These are phyloP conservation scores for Tagetes erecta DNA, from an alignment of 129 eudicot genomes.

Conservation along the genomic window DNA sequence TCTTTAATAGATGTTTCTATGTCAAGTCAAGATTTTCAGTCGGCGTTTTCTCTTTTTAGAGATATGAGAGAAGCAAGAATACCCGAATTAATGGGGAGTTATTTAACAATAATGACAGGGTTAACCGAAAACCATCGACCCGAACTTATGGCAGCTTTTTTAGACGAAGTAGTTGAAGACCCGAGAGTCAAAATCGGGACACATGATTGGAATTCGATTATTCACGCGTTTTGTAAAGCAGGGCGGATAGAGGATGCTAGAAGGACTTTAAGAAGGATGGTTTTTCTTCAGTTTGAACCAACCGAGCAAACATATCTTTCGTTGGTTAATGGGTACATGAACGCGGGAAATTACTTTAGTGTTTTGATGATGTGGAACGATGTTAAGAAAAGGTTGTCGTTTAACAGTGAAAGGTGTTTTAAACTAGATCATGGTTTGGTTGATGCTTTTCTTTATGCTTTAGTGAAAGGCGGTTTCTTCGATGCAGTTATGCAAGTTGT, in stretches of 20 bases:
- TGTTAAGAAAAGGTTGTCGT: slow-evolving; percentile 56
- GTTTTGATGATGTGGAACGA: slow-evolving; percentile 96
- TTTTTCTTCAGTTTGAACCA: slow-evolving; percentile 79
- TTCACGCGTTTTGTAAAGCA: slow-evolving; percentile 85
- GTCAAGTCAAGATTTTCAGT: slow-evolving; percentile 94
- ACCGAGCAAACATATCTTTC: slow-evolving; percentile 86
- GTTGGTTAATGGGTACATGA: slow-evolving; percentile 71
- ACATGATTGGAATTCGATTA: slow-evolving; percentile 96
- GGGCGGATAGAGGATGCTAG: slow-evolving; percentile 89
- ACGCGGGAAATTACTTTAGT: slow-evolving; percentile 60
- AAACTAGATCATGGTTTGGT: slow-evolving; percentile 67
- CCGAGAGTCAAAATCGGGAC: slow-evolving; percentile 79
- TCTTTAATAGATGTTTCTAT: slow-evolving; percentile 76
- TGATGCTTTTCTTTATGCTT: slow-evolving; percentile 88
- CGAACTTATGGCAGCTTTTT: slow-evolving; percentile 89
- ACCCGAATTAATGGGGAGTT: slow-evolving; percentile 68
- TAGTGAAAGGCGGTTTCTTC: slow-evolving; percentile 95
- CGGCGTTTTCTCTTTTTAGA: slow-evolving; percentile 87
- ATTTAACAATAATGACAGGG: slow-evolving; percentile 92
- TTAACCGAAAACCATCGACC: slow-evolving; percentile 91
- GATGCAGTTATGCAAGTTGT: slow-evolving; percentile 96
- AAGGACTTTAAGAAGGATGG: slow-evolving; percentile 89
- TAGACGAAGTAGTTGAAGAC: slow-evolving; percentile 91
- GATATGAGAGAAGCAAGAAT: slow-evolving; percentile 94
- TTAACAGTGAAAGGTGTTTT: slow-evolving; percentile 48